Base-by-base conservation (phyloP, 2,329 filamentous ascomycete species). In the Alternaria dauci region DNA sequence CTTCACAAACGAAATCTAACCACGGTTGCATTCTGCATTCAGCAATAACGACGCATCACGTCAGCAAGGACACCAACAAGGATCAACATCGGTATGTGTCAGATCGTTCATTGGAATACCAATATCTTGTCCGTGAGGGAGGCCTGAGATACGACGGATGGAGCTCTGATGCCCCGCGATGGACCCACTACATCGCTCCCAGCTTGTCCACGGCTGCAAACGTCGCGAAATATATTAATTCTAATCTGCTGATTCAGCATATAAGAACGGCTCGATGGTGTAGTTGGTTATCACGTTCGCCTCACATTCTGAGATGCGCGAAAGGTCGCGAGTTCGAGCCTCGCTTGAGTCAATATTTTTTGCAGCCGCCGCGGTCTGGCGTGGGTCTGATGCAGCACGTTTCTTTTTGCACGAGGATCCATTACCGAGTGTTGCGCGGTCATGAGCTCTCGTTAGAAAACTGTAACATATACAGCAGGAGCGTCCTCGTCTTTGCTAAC, bases 261-360 rank as follows among this genome's bases (percentile, higher is more conserved):
- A 6, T 5, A 48, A 42, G 16, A 54, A 26, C 42, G 65, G 67
- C 61, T 68, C 59, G 64, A 55, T 70, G 68, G 68, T 70, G 68
- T 70, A 70, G 68, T 67, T 70, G 68, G 68, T 70, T 66, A 70
- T 70, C 68, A 70, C 68, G 66, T 70, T 67, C 66, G 66, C 68
- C 68, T 70, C 68, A 70, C 68, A 70, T 38, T n/a, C 7, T 28
- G 8, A 3, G 16, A 12, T 5, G 14, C 68, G 68, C 68, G 68
- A 69, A 70, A 70, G 68, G 68, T 70, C 68, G 30, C 66, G 68
- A 70, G 66, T 69, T 70, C 68, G 65, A 70, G 52, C 68, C 66
- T 70, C 68, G 66, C 36, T 57, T 59, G 58, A 69, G 61, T 70
- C 68, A 68, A 54, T 36, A 20, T 23, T 63, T 63, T 60, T 61